Base-by-base conservation (phyloP, 1,139 yeast genomes). In the Pichia sp. region DNA sequence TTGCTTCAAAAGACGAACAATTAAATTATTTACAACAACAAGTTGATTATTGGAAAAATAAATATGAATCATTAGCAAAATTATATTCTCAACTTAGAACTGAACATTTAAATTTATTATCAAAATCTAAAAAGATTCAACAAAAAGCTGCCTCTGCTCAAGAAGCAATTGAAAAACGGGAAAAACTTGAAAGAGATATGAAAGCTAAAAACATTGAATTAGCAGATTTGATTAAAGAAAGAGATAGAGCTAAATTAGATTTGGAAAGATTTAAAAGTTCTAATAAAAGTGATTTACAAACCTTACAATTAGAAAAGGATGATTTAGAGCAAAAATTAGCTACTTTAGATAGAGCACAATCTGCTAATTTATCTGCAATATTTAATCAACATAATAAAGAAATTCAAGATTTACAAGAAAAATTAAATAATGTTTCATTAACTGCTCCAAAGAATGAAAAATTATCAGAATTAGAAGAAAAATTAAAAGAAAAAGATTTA, bases 101-200 rank as follows among this genome's bases (percentile, higher is more conserved):
- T 67, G 97, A 90, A 65, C 97, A 90, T 65, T 74, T 90, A 62
- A 86, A 83, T 54, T 70, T 89, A 54, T 74, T 90, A 59, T 76
- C 86, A 44, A 85, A 85, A 62, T 85, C 85, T 62, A 90, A 90
- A 64, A 84, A 85, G 58, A 76, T 85, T 49, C 96, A 89, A 66
- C 88, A 89, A 58, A 87, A 86, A 66, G 95, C 94, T 7, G 85
- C 90, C 32, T 85, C 95, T 53, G 96, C 97, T 7, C 96, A 88
- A 64, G 97, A 89, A 66, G 86, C 96, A 0, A 81, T 89, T 54
- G 85, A 85, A 58, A 85, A 83, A 66, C 82, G 90, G 57, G 96
- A 89, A 61, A 81, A 80, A 61, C 70, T 86, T 39, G 96, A 89
- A 66, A 81, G 86, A 54, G 96, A 88, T 53, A 70, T 88, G 65